Evolutionary conservation across 2,329 filamentous ascomycete species (phyloP), one percentile per base, ranked within the genome.

Genomic region (Sclerotinia subarctica): DNA sequence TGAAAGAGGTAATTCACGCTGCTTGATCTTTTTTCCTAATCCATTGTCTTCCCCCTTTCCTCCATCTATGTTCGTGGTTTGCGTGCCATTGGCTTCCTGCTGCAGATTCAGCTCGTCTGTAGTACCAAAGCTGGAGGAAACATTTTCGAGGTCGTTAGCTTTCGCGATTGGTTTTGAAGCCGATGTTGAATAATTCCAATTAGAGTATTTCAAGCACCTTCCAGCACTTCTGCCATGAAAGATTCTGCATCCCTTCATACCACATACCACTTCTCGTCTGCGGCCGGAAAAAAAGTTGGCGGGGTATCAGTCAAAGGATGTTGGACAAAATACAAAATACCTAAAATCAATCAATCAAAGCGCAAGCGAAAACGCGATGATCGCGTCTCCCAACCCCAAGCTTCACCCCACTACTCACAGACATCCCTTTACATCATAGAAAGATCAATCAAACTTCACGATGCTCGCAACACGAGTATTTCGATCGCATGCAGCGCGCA

Each of bases 1-100:
- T 13, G 83, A 82, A 0, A 84, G 68, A 7, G 83, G 83, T 0
- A 85, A 78, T 13, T 59, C 57, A 24, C 69, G 60, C 21, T 32
- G 64, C 51, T 67, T 67, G 38, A 44, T 68, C n/a, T 47, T 32
- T 66, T 56, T 54, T 8, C 8, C n/a, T 5, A 19, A 32, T 49
- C 46, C 52, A 52, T 29, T 17, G 3, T 32, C 29, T 26, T 8
- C 13, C 10, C 17, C 42, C n/a, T 15, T n/a, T 49, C 2, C 51
- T 19, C 24, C 51, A 19, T 65, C 24, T 51, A 38, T 8, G 13
- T 6, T 21, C 15, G 46, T 62, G 8, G 29, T 38, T 26, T 63
- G 15, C 17, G 19, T 26, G n/a, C 29, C 29, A 51, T 63, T 8
- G 29, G 2, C n/a, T 11, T 13, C 15, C 15, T 26, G 10, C n/a